These are phyloP conservation scores for Turritis glabra DNA, from an alignment of 345 rosid species.

Conservation along the genomic window DNA sequence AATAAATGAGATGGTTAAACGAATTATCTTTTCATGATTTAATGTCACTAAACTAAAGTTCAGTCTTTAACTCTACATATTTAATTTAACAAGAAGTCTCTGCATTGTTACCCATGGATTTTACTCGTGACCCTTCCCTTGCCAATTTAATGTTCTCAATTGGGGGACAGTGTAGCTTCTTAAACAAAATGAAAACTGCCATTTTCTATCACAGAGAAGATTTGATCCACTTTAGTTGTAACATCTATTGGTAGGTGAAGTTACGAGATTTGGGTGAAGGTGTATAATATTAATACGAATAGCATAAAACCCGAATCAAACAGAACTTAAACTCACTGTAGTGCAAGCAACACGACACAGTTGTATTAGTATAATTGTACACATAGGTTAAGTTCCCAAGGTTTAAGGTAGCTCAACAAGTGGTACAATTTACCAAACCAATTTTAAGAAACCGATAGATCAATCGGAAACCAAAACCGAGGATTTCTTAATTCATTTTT, in stretches of 20 bases:
- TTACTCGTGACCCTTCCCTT: no score
- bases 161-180: no score
- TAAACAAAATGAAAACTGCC: no score
- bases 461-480: slow-evolving; percentile 18
- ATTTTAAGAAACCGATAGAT: slow-evolving; percentile 20
- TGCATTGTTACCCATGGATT: not conserved
- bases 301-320: not conserved
- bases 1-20: not conserved
- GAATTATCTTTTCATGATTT: not conserved
- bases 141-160: no score
- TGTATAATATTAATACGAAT: not conserved
- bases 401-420: slow-evolving; percentile 34
- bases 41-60: no score
- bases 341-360: slow-evolving; percentile 15
- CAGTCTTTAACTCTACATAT: not conserved
- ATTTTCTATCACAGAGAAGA: not conserved
- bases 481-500: not conserved
- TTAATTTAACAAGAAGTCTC: not conserved
- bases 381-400: slow-evolving; percentile 17
- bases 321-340: not conserved
- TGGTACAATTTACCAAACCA: slow-evolving; percentile 30
- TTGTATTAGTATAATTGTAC: not conserved
- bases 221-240: not conserved
- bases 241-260: not conserved
- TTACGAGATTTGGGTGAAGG: not conserved